Evolutionary conservation across 129 eudicot genomes (phyloP), one percentile per base, ranked within the genome.

Genomic region (Logfia minima): DNA sequence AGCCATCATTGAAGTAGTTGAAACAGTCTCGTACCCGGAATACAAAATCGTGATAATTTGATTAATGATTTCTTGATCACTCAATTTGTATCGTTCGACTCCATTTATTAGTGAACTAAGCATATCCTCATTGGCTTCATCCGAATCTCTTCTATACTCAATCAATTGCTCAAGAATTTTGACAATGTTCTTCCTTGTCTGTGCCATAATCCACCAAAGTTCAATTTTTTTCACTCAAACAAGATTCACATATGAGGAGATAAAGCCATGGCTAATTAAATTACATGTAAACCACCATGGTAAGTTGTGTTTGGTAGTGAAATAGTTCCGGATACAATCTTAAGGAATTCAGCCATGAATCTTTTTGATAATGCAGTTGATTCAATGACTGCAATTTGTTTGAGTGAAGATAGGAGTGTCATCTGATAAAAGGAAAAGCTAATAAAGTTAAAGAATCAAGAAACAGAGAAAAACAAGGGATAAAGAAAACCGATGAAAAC

Each of bases 1-100:
- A 75, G 98, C 96, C 98, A 94, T 91, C 98, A 94, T 94, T 21
- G 98, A 85, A 81, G 98, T 94, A 32, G 98, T 94, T 6, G 98
- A 94, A 62, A 94, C 93, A 58, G 98, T 94, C 72, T 94, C 97
- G 72, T 89, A 91, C 17, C 98, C 97, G 66, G 98, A 94, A 66
- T 94, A 94, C 78, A 91, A 77, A 62, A 94, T 87, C 1, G 98
- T 94, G 39, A 94, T 94, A 52, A 89, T 86, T 55, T 87, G 88
- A 90, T 94, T 97, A 66, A 94, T 89, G 39, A 94, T 87, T 84
- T 89, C 96, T 75, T 91, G 92, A 79, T 94, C 98, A 37, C 68
- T 87, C 41, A 94, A 75, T 75, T 89, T 86, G 53, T 89, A 82
- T 71, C 77, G 86, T 28, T 86, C 90, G 13, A 82, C 97, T 23